Evolutionary conservation across 306 rosid species (phyloP).

Genomic region (Malus fusca): DNA sequence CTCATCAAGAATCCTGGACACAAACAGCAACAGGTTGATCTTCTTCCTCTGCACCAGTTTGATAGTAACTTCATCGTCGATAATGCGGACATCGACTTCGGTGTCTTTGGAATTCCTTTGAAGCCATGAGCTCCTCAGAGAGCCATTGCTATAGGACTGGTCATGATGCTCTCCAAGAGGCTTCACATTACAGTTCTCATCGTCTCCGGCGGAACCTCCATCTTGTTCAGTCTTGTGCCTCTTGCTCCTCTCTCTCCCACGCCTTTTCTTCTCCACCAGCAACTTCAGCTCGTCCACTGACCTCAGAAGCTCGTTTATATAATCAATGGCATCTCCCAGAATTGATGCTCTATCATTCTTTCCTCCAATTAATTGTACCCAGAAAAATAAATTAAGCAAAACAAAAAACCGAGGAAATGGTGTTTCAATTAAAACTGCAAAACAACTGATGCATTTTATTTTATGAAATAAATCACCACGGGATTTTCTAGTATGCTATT

Average conservation of each 20-base stretch:
- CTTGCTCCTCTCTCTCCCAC: slow-evolving; percentile 59
- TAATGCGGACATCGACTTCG: slow-evolving; percentile 64
- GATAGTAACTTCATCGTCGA: slow-evolving; percentile 65
- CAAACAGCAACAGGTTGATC: slow-evolving; percentile 51
- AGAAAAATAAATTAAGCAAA: neutral
- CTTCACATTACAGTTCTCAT: slow-evolving; percentile 64
- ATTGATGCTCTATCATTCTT: slow-evolving; percentile 82
- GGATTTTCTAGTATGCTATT: no score
- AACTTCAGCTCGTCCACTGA: slow-evolving; percentile 53
- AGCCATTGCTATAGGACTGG: slow-evolving; percentile 34
- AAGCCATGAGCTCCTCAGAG: slow-evolving; percentile 79
- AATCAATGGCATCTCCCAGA: slow-evolving; percentile 63
- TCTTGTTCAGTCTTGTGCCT: slow-evolving; percentile 47
- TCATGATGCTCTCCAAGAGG: slow-evolving; percentile 45
- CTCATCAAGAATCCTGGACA: slow-evolving; percentile 55
- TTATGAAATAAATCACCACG: neutral
- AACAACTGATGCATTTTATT: neutral
- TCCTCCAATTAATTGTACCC: slow-evolving; percentile 12
- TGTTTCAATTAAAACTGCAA: neutral
- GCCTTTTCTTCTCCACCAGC: slow-evolving; percentile 54
- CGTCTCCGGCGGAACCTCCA: slow-evolving; percentile 30
- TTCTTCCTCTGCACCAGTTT: slow-evolving; percentile 72
- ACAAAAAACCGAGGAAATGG: neutral
- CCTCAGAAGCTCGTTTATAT: slow-evolving; percentile 56
- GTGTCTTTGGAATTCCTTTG: slow-evolving; percentile 80